These are phyloP conservation scores for Letharia columbiana DNA, from an alignment of 495 filamentous ascomycete species.

Conservation along the genomic window DNA sequence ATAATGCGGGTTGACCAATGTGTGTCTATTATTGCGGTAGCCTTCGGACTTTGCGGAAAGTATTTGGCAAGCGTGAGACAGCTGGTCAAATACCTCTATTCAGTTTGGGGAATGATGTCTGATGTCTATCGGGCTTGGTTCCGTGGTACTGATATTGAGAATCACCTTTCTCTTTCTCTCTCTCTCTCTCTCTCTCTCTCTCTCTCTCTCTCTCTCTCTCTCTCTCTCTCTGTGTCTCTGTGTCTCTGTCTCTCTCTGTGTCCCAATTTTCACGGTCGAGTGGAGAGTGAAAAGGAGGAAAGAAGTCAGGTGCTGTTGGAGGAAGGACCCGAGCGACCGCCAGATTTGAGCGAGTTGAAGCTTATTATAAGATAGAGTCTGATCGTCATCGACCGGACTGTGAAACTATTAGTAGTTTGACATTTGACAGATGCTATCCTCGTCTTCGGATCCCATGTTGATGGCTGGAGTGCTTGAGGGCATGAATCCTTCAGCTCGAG, in stretches of 20 bases:
- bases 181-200: too few relatives aligned
- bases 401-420: slow-evolving; percentile 15
- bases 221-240: too few relatives aligned
- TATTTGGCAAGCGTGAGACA: background rate
- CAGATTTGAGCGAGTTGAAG: background rate
- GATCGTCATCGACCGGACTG: slow-evolving; percentile 13
- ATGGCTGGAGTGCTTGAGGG: background rate
- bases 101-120: background rate
- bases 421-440: slow-evolving; percentile 16
- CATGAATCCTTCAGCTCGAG: background rate
- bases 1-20: background rate
- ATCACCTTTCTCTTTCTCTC: too few relatives aligned
- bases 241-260: background rate
- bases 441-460: background rate
- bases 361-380: background rate
- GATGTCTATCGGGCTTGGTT: background rate
- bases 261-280: background rate
- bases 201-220: too few relatives aligned
- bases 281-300: background rate
- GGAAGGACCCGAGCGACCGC: background rate
- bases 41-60: background rate
- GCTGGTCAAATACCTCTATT: background rate
- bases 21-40: background rate
- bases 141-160: slow-evolving; percentile 7
- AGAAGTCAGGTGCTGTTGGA: background rate